Evolutionary conservation across 371 early-diverging fungal genomes (phyloP).

Genomic region (Quaeritorhiza haematococci): DNA sequence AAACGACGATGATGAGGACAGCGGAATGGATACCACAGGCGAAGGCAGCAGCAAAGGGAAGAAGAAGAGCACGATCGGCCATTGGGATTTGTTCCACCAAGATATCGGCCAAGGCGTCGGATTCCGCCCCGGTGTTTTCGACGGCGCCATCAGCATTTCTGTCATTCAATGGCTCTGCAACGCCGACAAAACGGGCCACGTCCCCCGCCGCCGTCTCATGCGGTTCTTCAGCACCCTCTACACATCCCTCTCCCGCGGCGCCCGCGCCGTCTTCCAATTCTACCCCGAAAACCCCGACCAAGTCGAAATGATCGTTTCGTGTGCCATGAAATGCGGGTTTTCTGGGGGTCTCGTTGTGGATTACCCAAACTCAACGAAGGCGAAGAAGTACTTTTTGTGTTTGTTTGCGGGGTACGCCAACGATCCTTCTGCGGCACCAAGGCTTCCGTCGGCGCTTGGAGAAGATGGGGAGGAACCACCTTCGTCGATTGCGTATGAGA

Average conservation of each 20-base stretch:
- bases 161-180: conserved; percentile 99
- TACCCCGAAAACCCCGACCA: conserved; percentile 97
- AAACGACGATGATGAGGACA: too few relatives aligned
- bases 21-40: too few relatives aligned
- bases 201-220: conserved; percentile 77
- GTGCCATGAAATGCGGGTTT: conserved; percentile 89
- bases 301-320: conserved; percentile 85
- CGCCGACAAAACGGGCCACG: conserved; percentile 81
- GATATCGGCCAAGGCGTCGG: conserved; percentile 96
- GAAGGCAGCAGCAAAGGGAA: too few relatives aligned
- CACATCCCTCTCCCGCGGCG: conserved; percentile 80
- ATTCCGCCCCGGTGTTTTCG: conserved; percentile 96
- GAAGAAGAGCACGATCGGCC: too few relatives aligned
- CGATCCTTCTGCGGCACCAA: conserved; percentile 38
- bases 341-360: conserved; percentile 96
- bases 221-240: conserved; percentile 94
- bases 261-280: conserved; percentile 96
- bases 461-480: conserved; percentile 58
- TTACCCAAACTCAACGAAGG: conserved; percentile 94
- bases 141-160: conserved; percentile 95
- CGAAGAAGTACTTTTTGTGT: conserved; percentile 94
- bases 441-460: conserved; percentile 74
- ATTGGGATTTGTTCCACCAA: conserved; percentile 87
- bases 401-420: conserved; percentile 82
- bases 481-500: conserved; percentile 22